phyloP scores from a whole-genome alignment of 345 rosid species.

The Limnanthes douglasii region DNA sequence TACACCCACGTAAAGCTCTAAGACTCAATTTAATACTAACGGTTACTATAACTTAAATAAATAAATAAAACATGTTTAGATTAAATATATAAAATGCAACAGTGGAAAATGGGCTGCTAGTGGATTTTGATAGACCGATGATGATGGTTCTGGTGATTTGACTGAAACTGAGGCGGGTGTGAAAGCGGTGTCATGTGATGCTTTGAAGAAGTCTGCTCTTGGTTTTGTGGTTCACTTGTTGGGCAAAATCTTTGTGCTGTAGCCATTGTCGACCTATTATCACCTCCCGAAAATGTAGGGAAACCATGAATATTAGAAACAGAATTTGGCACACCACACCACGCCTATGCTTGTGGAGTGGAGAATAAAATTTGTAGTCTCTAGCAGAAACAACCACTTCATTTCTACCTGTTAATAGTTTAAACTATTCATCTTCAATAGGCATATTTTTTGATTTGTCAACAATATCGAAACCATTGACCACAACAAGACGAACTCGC shows the following conservation, averaged over 20 bases:
- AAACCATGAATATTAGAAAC: constrained; percentile 37
- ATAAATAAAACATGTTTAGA: too few relatives aligned
- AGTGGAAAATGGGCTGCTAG: constrained; percentile 50
- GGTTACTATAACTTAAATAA: too few relatives aligned
- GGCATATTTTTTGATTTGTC: constrained; percentile 59
- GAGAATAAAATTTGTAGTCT: constrained; percentile 83
- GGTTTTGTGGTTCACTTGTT: constrained; percentile 41
- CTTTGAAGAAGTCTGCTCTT: constrained; percentile 50
- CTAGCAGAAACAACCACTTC: constrained; percentile 61
- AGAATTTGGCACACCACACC: constrained; percentile 20
- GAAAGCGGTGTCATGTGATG: constrained; percentile 46
- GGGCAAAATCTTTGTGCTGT: constrained; percentile 52
- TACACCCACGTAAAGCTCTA: too few relatives aligned
- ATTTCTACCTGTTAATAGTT: constrained; percentile 63
- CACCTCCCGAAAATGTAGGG: constrained; percentile 35
- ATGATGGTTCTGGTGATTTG: constrained; percentile 47
- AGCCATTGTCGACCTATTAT: constrained; percentile 32
- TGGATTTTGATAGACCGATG: constrained; percentile 47
- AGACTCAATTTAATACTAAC: too few relatives aligned
- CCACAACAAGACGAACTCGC: constrained; percentile 86
- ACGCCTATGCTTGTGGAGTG: constrained; percentile 81
- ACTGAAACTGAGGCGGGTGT: constrained; percentile 66
- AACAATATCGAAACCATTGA: constrained; percentile 82
- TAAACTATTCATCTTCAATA: constrained; percentile 81
- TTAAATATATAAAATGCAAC: too few relatives aligned